A percentile compares a stretch with the other conserved stretches of the same genome.
Evolutionary conservation across 78 protist genomes (phyloP).

Genomic region (Dictyostelium firmibasis): DNA sequence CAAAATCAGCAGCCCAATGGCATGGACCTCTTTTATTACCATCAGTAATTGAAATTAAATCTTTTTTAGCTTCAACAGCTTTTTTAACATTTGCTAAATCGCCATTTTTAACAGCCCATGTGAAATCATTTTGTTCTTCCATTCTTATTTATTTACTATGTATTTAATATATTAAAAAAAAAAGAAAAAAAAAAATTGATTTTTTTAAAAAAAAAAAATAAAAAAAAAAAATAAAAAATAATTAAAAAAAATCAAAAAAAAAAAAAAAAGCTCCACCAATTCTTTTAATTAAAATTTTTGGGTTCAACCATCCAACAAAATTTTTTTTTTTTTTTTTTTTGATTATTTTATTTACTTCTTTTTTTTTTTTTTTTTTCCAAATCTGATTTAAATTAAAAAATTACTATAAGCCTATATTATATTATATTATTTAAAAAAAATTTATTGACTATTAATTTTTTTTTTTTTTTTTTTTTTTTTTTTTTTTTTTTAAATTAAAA

Average conservation of each 20-base stretch:
- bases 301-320: neutral
- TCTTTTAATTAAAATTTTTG: neutral
- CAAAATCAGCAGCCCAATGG: constrained; percentile 76
- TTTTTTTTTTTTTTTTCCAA: neutral
- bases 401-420: neutral
- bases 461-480: neutral
- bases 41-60: constrained; percentile 2
- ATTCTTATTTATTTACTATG: neutral
- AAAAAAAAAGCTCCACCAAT: neutral
- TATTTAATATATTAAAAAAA: neutral
- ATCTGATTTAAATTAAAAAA: neutral
- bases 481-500: neutral
- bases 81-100: constrained; percentile 14
- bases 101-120: constrained; percentile 79
- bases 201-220: neutral
- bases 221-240: neutral
- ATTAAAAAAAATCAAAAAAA: neutral
- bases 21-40: constrained; percentile 39
- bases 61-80: neutral
- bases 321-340: neutral
- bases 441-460: neutral
- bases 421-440: too few species aligned
- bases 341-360: neutral
- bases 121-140: constrained; percentile 12
- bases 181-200: neutral